Percentiles rank a stretch among this genome's conserved stretches.
These are phyloP conservation scores for Parasitella parasitica DNA, from an alignment of 371 early-diverging fungal genomes.

Conservation along the genomic window DNA sequence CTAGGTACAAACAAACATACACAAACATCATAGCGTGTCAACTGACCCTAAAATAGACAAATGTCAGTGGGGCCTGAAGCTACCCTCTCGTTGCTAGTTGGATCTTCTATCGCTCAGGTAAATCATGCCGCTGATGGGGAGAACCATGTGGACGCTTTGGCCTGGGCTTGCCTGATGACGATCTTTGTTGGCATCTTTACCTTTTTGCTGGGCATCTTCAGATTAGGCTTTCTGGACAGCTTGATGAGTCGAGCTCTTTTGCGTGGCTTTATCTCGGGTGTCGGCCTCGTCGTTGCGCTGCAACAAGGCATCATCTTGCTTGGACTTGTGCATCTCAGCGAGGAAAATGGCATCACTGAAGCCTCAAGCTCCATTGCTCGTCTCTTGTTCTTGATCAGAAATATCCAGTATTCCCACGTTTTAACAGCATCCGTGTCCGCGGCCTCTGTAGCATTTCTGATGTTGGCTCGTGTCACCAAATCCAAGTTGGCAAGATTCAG, in stretches of 20 bases:
- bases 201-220: conserved; percentile 85
- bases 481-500: conserved; percentile 33
- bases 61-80: conserved; percentile 94
- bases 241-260: conserved; percentile 87
- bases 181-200: conserved; percentile 89
- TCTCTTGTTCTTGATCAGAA: conserved; percentile 57
- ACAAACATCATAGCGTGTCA: background rate
- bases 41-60: conserved; percentile 50
- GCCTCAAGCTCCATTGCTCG: conserved; percentile 75
- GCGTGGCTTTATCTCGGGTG: conserved; percentile 91
- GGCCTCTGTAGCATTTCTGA: conserved; percentile 66
- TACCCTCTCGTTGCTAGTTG: conserved; percentile 85
- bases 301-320: conserved; percentile 81
- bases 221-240: conserved; percentile 94
- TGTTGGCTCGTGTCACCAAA: conserved; percentile 62
- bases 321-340: conserved; percentile 58
- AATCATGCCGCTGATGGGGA: conserved; percentile 57
- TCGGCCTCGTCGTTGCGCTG: conserved; percentile 85
- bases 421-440: conserved; percentile 70
- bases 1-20: conserved; percentile 50
- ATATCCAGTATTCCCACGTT: conserved; percentile 57
- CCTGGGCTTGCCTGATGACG: conserved; percentile 71
- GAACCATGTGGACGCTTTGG: conserved; percentile 41
- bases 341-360: conserved; percentile 56
- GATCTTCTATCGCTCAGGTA: conserved; percentile 91